phyloP scores from a whole-genome alignment of 2,329 filamentous ascomycete genomes.

The Colletotrichum endophyticum region DNA sequence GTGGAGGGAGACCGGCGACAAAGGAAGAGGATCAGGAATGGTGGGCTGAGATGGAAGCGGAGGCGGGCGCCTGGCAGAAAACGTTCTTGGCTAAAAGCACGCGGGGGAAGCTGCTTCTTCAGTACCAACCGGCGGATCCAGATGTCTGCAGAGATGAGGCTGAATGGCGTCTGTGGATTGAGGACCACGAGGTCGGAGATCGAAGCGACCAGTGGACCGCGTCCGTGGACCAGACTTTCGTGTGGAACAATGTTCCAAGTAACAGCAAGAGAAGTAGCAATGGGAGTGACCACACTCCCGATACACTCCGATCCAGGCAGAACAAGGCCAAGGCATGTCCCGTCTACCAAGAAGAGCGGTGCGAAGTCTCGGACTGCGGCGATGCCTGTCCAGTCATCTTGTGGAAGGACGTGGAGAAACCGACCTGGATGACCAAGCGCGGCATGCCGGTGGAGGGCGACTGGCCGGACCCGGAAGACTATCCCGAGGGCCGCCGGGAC shows the following conservation, averaged over 20 bases:
- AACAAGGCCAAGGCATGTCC: background rate
- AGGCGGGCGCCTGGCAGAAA: background rate
- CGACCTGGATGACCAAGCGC: background rate
- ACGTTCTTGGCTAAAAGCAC: too few species aligned
- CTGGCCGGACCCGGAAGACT: background rate
- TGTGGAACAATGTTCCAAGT: background rate
- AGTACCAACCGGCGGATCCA: background rate
- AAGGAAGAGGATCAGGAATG: background rate
- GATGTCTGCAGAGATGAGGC: background rate
- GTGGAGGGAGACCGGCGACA: too few species aligned
- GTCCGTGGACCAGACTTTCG: background rate
- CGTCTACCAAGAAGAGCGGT: background rate
- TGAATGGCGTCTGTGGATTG: background rate
- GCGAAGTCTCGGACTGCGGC: background rate
- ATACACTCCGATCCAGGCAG: background rate
- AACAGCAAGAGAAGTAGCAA: background rate
- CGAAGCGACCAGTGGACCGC: background rate
- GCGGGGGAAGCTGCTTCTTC: conserved; percentile 2
- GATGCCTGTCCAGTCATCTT: background rate
- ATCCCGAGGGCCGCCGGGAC: background rate
- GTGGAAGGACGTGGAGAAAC: background rate
- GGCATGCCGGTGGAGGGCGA: background rate
- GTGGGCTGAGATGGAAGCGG: background rate
- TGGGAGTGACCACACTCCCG: background rate
- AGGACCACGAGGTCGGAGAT: conserved; percentile 33